Evolutionary conservation across 345 rosid genomes (phyloP), one percentile per base, ranked within the genome.

Genomic region (Viola odorata): DNA sequence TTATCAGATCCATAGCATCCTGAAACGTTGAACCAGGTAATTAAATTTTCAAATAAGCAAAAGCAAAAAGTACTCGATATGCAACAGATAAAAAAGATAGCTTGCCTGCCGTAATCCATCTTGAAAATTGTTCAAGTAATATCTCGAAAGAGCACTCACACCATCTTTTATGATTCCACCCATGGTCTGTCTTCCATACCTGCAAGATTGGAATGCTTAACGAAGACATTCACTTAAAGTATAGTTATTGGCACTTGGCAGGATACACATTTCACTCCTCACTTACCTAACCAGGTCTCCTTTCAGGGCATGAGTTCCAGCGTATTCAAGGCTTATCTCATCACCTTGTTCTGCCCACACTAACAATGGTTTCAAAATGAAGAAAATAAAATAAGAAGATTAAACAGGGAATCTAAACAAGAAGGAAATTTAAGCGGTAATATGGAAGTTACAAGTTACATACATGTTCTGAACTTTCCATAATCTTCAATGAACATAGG

Each of bases 261-360:
- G 10, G 42, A 9, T 47, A 42, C 50, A 47, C 5, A 32, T 48
- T 58, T 38, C 7, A 55, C 49, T 50, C 12, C 58, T 47, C 23
- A 68, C 63, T 49, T 75, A 94, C 99, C 99, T 84, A 41, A 94
- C 91, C 37, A 89, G 85, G 75, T 94, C 99, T 11, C 99, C 99
- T 81, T 94, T 94, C 38, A 94, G 76, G 42, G 99, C 99, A 74
- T 83, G 69, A 32, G 99, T 94, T 62, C 99, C 99, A 9, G 97
- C 83, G 61, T 92, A 94, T 77, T 86, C 96, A 41, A 94, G 87
- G 82, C 97, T 92, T 65, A 94, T 65, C 71, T 89, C 99, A 54
- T 94, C 99, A 59, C 99, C 97, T 74, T 94, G 97, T 84, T 89
- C 91, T 16, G 99, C 97, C 99, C 99, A 94, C 76, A 89, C 99